Evolutionary conservation across 805 yeast species (phyloP).

Genomic region (Ogataea minuta): DNA sequence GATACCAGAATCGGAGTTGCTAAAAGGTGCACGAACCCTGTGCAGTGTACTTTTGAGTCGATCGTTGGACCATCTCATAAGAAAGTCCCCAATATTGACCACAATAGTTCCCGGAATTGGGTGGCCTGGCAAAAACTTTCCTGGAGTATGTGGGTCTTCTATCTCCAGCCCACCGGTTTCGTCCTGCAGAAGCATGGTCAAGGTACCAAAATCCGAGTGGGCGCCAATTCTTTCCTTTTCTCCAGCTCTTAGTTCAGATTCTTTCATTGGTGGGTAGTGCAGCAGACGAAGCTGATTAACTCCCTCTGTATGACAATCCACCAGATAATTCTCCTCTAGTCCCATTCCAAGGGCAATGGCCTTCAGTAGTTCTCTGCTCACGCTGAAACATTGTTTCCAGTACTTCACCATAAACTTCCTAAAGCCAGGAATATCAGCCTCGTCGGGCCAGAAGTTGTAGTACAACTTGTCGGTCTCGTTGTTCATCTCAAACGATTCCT

Average conservation of each 20-base stretch:
- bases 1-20: constrained; percentile 13
- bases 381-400: constrained; percentile 17
- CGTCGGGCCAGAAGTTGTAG: constrained; percentile 27
- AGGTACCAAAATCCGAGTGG: constrained; percentile 37
- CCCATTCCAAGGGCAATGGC: constrained; percentile 32
- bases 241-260: constrained; percentile 26
- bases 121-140: constrained; percentile 30
- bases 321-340: constrained; percentile 28
- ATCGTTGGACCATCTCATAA: constrained; percentile 39
- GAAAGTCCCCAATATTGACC: constrained; percentile 39
- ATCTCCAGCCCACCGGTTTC: constrained; percentile 39
- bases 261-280: constrained; percentile 32
- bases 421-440: constrained; percentile 28
- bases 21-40: constrained; percentile 35
- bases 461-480: constrained; percentile 19
- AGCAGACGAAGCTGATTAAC: constrained; percentile 32
- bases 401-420: constrained; percentile 19
- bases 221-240: constrained; percentile 37
- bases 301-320: constrained; percentile 25
- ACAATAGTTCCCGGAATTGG: constrained; percentile 33
- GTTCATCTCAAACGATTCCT: constrained; percentile 35
- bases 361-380: constrained; percentile 25
- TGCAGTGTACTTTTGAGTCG: constrained; percentile 37
- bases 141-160: constrained; percentile 28
- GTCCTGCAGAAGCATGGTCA: constrained; percentile 37